Conservation (phyloP, 2,329 filamentous ascomycete genomes). For the Cytospora piceicola region DNA sequence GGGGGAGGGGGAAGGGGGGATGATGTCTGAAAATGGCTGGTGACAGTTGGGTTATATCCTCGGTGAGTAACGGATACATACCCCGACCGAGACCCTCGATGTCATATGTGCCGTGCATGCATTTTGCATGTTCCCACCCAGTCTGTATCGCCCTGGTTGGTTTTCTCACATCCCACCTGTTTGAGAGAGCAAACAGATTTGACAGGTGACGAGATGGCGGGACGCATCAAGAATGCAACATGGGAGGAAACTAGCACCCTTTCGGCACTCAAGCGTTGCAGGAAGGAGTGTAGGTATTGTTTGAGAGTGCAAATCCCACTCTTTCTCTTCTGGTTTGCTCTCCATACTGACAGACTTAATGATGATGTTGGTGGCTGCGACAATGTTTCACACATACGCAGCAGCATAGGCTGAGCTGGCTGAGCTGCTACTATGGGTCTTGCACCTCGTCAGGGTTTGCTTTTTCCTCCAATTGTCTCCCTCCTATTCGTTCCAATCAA, state of each 20-base stretch:
- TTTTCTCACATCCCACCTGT: not conserved
- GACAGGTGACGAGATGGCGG: slow-evolving; percentile 7
- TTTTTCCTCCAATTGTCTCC: not conserved
- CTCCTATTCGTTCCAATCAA: slow-evolving; percentile 1
- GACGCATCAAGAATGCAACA: not conserved
- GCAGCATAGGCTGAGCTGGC: not conserved
- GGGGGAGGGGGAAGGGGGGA: not conserved
- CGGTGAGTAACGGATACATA: not conserved
- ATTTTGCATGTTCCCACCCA: slow-evolving; percentile 6
- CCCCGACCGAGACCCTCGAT: slow-evolving; percentile 18
- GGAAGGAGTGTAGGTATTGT: not conserved
- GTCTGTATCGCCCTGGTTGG: slow-evolving; percentile 20
- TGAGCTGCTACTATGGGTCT: not conserved
- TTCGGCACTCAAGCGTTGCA: not conserved
- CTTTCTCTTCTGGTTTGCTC: not conserved
- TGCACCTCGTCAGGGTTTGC: not conserved
- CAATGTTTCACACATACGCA: slow-evolving; percentile 24
- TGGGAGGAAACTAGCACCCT: not conserved
- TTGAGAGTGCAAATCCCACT: no score
- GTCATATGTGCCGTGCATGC: slow-evolving; percentile 9
- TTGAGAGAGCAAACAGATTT: slow-evolving; percentile 8
- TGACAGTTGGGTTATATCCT: not conserved
- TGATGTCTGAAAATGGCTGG: not conserved
- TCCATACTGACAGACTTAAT: not conserved
- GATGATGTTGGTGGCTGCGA: slow-evolving; percentile 13